Base-by-base conservation (phyloP, 2,329 filamentous ascomycete species). In the Aspergillus persii region DNA sequence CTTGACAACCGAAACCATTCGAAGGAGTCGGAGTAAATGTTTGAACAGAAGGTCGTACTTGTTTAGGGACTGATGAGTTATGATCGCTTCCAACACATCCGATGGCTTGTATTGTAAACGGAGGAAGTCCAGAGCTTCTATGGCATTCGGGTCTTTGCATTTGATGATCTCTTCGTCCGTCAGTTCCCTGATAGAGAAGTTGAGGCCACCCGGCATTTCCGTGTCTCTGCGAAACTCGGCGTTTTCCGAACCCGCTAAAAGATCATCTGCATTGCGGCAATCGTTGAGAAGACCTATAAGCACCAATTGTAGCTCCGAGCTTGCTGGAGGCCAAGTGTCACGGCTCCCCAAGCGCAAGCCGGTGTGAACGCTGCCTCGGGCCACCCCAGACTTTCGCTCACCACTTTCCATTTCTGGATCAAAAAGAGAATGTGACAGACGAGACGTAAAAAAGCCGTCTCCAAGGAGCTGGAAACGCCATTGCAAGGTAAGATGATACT, bases 121-220 rank as follows among this genome's bases (percentile, higher is more conserved):
- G 15, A 99, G 80, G 69, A 99, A 98, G 74, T 98, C 95, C n/a
- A 98, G 81, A 0, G 95, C 95, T 70, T 94, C 88, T 18, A 98
- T 83, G 0, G 89, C 89, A 70, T 91, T 84, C 0, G 92, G 88
- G 67, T 98, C 86, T 81, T 96, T 88, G 74, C 92, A 94, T 62
- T 84, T 87, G 54, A 92, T 86, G 51, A 96, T 90, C 66, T 97
- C 92, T 50, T 89, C 87, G 7, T 86, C 81, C 0, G 87, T 84
- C 62, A 98, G 82, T 66, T 94, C 89, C 41, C 95, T 89, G 27
- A 99, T 89, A 0, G 91, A 86, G 71, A 99, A 98, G 73, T 87
- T 91, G 31, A 93, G 76, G 27, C 88, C 86, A 0, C 89, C 89
- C 0, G 89, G 89, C 2, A 92, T 80, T 74, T 65, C 63, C 68